Conservation (phyloP, 208 protist species). For the Trypanosoma lewisi region DNA sequence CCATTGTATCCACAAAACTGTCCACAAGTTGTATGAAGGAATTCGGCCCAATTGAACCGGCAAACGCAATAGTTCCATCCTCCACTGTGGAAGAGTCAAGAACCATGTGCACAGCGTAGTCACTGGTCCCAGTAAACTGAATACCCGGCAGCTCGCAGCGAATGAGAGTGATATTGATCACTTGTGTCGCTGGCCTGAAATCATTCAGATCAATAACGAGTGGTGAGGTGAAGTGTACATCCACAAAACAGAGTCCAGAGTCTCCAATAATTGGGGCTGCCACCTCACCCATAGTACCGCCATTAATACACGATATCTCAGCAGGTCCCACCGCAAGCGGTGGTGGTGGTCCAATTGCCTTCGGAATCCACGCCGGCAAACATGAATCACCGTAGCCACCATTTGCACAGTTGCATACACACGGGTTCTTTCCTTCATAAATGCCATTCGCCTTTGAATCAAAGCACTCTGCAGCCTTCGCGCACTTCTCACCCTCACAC, state of each 20-base stretch:
- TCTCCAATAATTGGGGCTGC: neutral
- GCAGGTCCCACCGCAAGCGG: neutral
- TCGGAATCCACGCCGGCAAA: slow-evolving; percentile 7
- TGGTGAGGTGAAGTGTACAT: neutral
- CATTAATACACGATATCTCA: slow-evolving; percentile 6
- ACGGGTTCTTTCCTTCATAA: neutral
- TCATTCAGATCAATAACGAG: slow-evolving; percentile 4
- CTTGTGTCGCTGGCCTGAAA: neutral
- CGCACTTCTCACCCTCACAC: neutral
- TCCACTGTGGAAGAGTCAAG: neutral
- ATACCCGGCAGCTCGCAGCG: slow-evolving; percentile 5
- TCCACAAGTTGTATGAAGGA: slow-evolving; percentile 7
- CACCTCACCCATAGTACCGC: neutral
- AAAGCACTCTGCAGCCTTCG: slow-evolving; percentile 1
- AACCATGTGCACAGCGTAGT: slow-evolving; percentile 7
- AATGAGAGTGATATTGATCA: slow-evolving; percentile 15
- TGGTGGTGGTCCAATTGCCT: neutral
- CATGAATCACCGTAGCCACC: slow-evolving; percentile 7
- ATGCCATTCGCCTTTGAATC: neutral
- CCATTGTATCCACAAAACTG: neutral
- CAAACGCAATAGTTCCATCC: neutral
- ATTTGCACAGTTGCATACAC: neutral
- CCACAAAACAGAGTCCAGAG: slow-evolving; percentile 17
- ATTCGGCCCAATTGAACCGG: neutral
- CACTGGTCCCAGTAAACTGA: neutral